phyloP scores from a whole-genome alignment of 768 basidiomycete species.

The Coprinopsis sp. region DNA sequence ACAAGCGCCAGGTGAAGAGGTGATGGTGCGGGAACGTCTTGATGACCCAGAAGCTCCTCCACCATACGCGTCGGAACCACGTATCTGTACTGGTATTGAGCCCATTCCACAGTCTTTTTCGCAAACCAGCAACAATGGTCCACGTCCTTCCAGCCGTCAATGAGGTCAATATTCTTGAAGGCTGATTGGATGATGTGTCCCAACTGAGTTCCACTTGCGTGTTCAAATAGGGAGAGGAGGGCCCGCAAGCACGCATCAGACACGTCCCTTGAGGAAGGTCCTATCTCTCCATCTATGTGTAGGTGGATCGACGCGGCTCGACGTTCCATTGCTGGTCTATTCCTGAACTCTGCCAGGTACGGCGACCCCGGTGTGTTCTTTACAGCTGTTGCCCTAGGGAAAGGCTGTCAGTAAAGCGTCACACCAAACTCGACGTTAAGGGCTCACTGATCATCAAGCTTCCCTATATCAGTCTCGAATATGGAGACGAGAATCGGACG shows the following conservation, averaged over 20 bases:
- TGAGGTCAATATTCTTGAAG: conserved; percentile 61
- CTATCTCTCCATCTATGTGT: conserved; percentile 84
- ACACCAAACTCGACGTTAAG: conserved; percentile 8
- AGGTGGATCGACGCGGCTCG: conserved; percentile 86
- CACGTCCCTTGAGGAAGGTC: conserved; percentile 71
- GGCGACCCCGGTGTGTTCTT: conserved; percentile 71
- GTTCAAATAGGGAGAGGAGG: conserved; percentile 65
- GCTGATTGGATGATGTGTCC: conserved; percentile 67
- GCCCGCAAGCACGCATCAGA: conserved; percentile 69
- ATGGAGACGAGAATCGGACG: conserved; percentile 67
- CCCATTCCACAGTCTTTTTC: conserved; percentile 75
- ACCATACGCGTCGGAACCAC: conserved; percentile 82
- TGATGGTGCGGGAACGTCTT: conserved; percentile 44
- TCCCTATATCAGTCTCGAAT: conserved; percentile 52
- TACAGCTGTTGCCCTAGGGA: conserved; percentile 49
- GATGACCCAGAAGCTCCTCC: conserved; percentile 64
- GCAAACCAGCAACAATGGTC: conserved; percentile 83
- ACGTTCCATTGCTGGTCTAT: conserved; percentile 71
- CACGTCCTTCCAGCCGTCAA: conserved; percentile 58
- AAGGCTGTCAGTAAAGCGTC: conserved; percentile 3
- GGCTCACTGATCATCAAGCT: conserved; percentile 66
- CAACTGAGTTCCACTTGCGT: conserved; percentile 74
- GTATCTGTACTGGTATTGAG: conserved; percentile 91
- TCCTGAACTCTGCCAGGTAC: conserved; percentile 81
- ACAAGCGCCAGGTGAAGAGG: conserved; percentile 58